Base-by-base conservation (phyloP, 1,284 basidiomycete species). In the Omphalotus olearius region DNA sequence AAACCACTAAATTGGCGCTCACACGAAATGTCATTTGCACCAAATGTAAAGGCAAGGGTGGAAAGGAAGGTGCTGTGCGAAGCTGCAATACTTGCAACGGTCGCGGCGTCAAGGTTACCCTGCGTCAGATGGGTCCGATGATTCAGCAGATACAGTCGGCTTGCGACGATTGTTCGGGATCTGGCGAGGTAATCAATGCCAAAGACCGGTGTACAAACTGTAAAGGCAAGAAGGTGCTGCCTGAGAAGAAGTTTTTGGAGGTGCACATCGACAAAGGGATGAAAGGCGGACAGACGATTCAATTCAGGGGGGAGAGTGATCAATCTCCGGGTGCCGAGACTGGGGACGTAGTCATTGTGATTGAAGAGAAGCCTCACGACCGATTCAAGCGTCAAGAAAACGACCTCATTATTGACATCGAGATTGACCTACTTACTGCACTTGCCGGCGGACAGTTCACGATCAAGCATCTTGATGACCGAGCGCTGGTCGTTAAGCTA, bases 241-340 rank as follows among this genome's bases (percentile, higher is more conserved):
- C 91, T 55, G 97, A 99, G 73, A 93, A 97, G 73, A 99, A 99
- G 78, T 88, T 98, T 59, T 76, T 99, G 63, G 97, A 99, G 73
- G 97, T 99, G 23, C 93, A 98, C 68, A 92, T 99, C 79, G 97
- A 99, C 81, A 98, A 96, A 79, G 97, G 97, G 52, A 99, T 99
- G 97, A 93, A 93, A 75, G 88, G 89, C 52, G 97, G 97, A 28
- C 94, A 98, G 73, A 95, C 93, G 18, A 94, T 99, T 69, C 85
- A 83, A 53, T 99, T 99, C 73, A 71, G 80, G 54, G 96, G 97
- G 54, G 97, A 99, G 76, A 94, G 91, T 62, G 97, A 99, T 69
- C 96, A 99, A 70, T 85, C 92, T 5, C 96, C 97, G 4, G 87
- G 80, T 35, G 85, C 91, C 36, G 81, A 91, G 53, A 88, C 97